phyloP scores from a whole-genome alignment of 1,139 yeast genomes.

The Candida gigantensis region DNA sequence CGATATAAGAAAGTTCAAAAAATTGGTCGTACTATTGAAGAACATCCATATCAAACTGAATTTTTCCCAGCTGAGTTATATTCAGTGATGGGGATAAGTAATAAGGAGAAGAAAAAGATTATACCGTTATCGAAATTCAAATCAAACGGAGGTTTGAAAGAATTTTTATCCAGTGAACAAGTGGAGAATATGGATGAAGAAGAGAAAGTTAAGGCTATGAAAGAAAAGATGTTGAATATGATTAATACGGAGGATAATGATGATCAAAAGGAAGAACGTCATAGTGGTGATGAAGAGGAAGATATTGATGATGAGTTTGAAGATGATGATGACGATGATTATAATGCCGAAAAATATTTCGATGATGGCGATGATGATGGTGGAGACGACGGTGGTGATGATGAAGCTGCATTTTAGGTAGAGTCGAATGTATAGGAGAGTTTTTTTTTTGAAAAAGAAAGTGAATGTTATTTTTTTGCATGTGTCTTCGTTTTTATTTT shows the following conservation, averaged over 20 bases:
- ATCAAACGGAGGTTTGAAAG: constrained; percentile 48
- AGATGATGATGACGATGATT: constrained; percentile 69
- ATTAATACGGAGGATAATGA: constrained; percentile 50
- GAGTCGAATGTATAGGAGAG: neutral
- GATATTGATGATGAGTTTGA: constrained; percentile 59
- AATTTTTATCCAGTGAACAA: constrained; percentile 27
- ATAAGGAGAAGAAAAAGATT: constrained; percentile 53
- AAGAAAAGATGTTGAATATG: constrained; percentile 61
- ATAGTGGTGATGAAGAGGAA: constrained; percentile 41
- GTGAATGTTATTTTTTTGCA: no score
- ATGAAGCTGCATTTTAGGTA: constrained; percentile 72
- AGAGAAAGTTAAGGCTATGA: constrained; percentile 42
- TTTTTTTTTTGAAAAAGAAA: no score
- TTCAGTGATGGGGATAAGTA: constrained; percentile 68
- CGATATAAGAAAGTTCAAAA: constrained; percentile 69
- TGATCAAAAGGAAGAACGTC: constrained; percentile 40
- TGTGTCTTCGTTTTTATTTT: no score
- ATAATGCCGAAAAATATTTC: constrained; percentile 52
- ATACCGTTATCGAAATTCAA: constrained; percentile 52
- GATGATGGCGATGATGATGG: constrained; percentile 84
- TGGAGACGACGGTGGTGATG: constrained; percentile 76
- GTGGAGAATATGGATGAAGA: constrained; percentile 22
- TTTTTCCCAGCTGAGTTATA: constrained; percentile 83
- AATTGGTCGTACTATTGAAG: constrained; percentile 76
- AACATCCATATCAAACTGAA: constrained; percentile 73